Percentiles rank a stretch among this genome's conserved stretches.
Conservation (phyloP, 352 stramenopile species). For the Phytophthora fragariae region DNA sequence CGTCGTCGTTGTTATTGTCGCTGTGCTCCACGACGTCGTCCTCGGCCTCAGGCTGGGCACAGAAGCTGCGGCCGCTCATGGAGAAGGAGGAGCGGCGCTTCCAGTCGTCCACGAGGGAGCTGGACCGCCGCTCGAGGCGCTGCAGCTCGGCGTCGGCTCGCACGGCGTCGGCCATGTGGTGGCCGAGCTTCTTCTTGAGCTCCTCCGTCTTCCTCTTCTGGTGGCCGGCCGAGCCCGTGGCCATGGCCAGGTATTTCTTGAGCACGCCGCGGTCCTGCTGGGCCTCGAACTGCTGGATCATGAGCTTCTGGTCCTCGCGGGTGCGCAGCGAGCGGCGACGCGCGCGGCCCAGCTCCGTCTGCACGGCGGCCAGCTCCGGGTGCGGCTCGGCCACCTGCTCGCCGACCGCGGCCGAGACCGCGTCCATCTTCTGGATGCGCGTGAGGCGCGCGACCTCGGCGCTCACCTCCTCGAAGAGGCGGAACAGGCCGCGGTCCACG, state of each 20-base stretch:
- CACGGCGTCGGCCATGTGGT: constrained; percentile 63
- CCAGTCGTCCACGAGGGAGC: constrained; percentile 56
- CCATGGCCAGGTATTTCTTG: constrained; percentile 65
- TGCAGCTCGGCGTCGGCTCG: constrained; percentile 61
- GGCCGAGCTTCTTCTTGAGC: constrained; percentile 65
- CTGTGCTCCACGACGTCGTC: constrained; percentile 28
- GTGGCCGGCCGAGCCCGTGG: constrained; percentile 41
- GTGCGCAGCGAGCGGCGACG: constrained; percentile 52
- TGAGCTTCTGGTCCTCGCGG: constrained; percentile 63
- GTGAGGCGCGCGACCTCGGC: constrained; percentile 51
- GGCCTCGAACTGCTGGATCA: constrained; percentile 71
- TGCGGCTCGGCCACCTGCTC: constrained; percentile 22
- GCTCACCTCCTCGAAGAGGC: constrained; percentile 63
- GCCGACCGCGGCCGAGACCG: constrained; percentile 20
- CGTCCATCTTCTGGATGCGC: constrained; percentile 48
- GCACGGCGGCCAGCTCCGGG: constrained; percentile 50
- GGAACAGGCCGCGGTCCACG: constrained; percentile 68
- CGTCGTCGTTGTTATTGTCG: constrained; percentile 15
- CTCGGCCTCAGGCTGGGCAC: constrained; percentile 28
- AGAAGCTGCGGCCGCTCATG: constrained; percentile 24
- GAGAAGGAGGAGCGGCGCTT: constrained; percentile 47
- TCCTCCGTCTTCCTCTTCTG: constrained; percentile 49
- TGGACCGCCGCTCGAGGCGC: constrained; percentile 64
- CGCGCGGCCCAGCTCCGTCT: constrained; percentile 49
- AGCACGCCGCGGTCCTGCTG: constrained; percentile 64